phyloP scores from a whole-genome alignment of 2,329 filamentous ascomycete species.

The Mariannaea sp. region DNA sequence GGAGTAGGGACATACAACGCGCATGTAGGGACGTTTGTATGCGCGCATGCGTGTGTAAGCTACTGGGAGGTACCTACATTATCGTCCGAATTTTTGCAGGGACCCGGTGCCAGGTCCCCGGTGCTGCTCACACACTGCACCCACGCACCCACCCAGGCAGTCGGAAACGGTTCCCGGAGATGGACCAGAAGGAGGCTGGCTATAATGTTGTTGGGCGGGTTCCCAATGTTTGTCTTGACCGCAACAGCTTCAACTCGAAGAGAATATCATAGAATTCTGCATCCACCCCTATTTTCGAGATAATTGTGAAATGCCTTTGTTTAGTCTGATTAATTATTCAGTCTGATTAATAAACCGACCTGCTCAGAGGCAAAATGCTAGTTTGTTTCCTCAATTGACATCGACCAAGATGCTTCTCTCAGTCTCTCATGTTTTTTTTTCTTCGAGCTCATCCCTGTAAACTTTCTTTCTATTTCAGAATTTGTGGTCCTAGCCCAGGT shows the following conservation, averaged over 20 bases:
- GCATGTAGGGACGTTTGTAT: constrained; percentile 3
- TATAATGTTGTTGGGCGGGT: not conserved
- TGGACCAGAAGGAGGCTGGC: not conserved
- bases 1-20: not conserved
- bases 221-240: not conserved
- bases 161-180: constrained; percentile 14
- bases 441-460: not conserved
- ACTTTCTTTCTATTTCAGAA: constrained; percentile 8
- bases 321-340: not conserved
- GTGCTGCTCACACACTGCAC: constrained; percentile 7
- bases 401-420: not conserved
- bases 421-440: not conserved
- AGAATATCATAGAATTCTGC: too few relatives aligned
- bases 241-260: not conserved
- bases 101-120: constrained; percentile 21
- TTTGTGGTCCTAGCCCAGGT: too few relatives aligned
- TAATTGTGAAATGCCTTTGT: not conserved
- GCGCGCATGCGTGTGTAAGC: not conserved
- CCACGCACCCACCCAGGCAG: constrained; percentile 7
- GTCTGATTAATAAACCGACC: not conserved
- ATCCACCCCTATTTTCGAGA: too few relatives aligned
- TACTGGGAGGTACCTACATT: not conserved
- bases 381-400: not conserved
- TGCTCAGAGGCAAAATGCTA: not conserved
- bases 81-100: constrained; percentile 7